Base-by-base conservation (phyloP, 352 stramenopile genomes). In the Detonula confervacea region DNA sequence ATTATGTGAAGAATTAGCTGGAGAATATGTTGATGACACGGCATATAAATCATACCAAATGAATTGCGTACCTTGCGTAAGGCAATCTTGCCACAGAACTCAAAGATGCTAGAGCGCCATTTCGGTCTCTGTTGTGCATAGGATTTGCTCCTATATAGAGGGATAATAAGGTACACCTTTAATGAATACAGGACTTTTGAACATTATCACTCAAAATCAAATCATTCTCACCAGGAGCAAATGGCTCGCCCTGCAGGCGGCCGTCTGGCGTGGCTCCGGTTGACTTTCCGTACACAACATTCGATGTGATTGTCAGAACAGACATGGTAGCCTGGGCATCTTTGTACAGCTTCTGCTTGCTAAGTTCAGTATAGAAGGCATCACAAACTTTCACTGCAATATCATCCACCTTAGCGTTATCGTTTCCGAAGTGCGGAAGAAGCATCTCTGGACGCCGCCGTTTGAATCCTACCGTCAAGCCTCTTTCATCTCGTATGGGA, bases 281-380 rank as follows among this genome's bases (percentile, higher is more conserved):
- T 30, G 70, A 67, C 33, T 89, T 87, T 1, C 85, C 85, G 60
- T 91, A 91, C 0, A 91, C 85, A 14, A 89, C 39, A 55, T 91
- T 91, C 9, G 71, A 80, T 54, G 85, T 91, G 51, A 91, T 91
- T 5, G 85, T 91, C 6, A 91, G 60, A 22, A 91, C 69, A 20
- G 81, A 89, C 1, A 91, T 20, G 9, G 85, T 91, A 6, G 85
- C 79, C 30, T 80, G 84, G 14, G 85, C 73, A 67, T 85, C 57
- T 54, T 77, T 68, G 57, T 91, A 91, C 0, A 89, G 63, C 27
- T 76, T 63, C 47, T 87, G 85, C 39, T 88, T 89, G 51, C 81
- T 30, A 29, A 91, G 73, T 69, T 91, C 83, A 25, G 79, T 52
- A 44, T 84, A 27, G 27, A 91, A 81, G 51, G 57, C 47, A 14